Evolutionary conservation across 371 early-diverging fungal genomes (phyloP).

Genomic region (Apophysomyces ossiformis): DNA sequence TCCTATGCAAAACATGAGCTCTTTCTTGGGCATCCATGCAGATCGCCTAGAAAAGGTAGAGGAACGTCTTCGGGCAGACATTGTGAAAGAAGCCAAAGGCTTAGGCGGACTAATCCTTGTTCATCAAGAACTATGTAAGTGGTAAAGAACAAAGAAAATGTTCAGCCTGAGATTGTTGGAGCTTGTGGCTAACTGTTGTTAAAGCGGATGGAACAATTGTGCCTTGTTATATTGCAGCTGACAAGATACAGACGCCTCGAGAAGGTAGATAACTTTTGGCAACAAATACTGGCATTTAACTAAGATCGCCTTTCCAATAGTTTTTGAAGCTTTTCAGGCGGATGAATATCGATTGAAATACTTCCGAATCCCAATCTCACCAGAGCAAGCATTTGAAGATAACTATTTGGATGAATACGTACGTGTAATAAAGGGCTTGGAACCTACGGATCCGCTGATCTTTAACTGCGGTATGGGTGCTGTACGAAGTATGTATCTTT

Average conservation of each 20-base stretch:
- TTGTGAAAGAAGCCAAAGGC: constrained; percentile 58
- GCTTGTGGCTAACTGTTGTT: neutral
- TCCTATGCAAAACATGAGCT: constrained; percentile 68
- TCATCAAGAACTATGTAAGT: constrained; percentile 66
- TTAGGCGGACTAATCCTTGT: constrained; percentile 65
- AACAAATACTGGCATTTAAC: neutral
- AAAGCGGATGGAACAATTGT: constrained; percentile 60
- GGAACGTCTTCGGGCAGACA: constrained; percentile 70
- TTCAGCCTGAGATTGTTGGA: no score
- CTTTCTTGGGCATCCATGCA: constrained; percentile 71
- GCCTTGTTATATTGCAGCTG: constrained; percentile 69
- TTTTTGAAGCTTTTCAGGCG: constrained; percentile 53
- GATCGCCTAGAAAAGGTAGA: constrained; percentile 73
- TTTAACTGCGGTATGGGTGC: constrained; percentile 79
- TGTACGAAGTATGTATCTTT: constrained; percentile 62
- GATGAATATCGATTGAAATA: constrained; percentile 58
- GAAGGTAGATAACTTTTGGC: constrained; percentile 43
- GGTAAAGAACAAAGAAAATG: no score
- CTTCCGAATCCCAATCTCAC: constrained; percentile 69
- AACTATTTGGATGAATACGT: constrained; percentile 75
- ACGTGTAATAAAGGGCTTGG: constrained; percentile 48
- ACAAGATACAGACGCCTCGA: constrained; percentile 64
- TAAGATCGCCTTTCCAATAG: constrained; percentile 21
- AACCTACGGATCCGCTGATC: constrained; percentile 63
- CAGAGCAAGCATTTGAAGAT: constrained; percentile 73